phyloP scores from a whole-genome alignment of 108 stramenopile species.

The Cyclotella choctawhatcheeana region DNA sequence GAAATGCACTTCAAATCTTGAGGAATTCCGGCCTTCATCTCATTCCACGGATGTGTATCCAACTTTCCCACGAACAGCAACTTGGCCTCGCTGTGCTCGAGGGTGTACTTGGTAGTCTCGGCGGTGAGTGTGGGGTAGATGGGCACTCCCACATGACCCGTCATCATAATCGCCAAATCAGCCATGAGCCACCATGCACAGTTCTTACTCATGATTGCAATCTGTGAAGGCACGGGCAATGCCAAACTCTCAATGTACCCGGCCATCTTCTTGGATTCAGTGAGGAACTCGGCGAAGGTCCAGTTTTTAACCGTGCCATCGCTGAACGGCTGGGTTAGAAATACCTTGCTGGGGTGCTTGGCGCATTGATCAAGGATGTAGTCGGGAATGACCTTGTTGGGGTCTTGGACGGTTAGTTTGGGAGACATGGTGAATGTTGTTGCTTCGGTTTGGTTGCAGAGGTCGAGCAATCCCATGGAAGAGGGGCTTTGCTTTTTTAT shows the following conservation, averaged over 20 bases:
- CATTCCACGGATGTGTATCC: slow-evolving; percentile 67
- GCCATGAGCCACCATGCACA: slow-evolving; percentile 84
- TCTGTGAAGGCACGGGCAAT: slow-evolving; percentile 52
- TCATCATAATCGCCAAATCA: slow-evolving; percentile 74
- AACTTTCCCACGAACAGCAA: slow-evolving; percentile 80
- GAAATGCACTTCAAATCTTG: slow-evolving; percentile 54
- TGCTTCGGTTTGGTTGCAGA: too few species aligned
- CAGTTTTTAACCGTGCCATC: slow-evolving; percentile 58
- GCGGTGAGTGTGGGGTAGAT: slow-evolving; percentile 77
- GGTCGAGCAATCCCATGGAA: too few species aligned
- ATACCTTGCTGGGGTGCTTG: slow-evolving; percentile 57
- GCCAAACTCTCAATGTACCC: slow-evolving; percentile 62
- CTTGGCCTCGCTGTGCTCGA: slow-evolving; percentile 80
- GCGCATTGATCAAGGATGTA: slow-evolving; percentile 68
- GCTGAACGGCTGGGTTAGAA: slow-evolving; percentile 79
- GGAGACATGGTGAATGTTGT: slow-evolving; percentile 22
- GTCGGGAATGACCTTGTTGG: slow-evolving; percentile 60
- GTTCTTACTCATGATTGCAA: slow-evolving; percentile 79
- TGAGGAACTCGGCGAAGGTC: slow-evolving; percentile 67
- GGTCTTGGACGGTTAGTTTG: slow-evolving; percentile 14
- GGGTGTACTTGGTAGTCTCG: slow-evolving; percentile 67
- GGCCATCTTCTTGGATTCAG: slow-evolving; percentile 76
- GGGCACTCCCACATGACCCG: slow-evolving; percentile 69
- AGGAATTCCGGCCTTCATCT: slow-evolving; percentile 79
- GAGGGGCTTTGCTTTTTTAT: too few species aligned